Evolutionary conservation across 495 filamentous ascomycete species (phyloP).

Genomic region (Eremomyces bilateralis): DNA sequence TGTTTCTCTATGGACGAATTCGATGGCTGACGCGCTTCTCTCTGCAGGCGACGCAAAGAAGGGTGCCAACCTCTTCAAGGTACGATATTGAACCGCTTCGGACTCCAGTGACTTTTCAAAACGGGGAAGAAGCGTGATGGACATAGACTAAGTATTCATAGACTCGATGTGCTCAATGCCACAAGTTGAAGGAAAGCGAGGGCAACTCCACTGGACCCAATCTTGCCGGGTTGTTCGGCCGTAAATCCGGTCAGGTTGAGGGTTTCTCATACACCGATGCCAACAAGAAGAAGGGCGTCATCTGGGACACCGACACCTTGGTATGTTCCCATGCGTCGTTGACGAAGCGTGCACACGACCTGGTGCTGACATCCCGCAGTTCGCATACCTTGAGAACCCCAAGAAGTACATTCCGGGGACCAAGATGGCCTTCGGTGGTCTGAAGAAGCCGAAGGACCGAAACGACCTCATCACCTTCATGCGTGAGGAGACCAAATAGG

Average conservation of each 20-base stretch:
- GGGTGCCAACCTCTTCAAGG: conserved; percentile 97
- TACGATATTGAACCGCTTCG: no score
- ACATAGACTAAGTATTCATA: conserved; percentile 10
- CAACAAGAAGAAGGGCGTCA: conserved; percentile 91
- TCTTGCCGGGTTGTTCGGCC: conserved; percentile 92
- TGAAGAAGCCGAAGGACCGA: conserved; percentile 99
- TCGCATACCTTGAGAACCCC: conserved; percentile 76
- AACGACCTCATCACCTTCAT: conserved; percentile 81
- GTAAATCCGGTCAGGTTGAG: conserved; percentile 73
- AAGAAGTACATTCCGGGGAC: conserved; percentile 97
- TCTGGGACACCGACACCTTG: conserved; percentile 71
- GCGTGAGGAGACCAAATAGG: conserved; percentile 21
- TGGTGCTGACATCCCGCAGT: conserved; percentile 23
- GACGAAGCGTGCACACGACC: neutral
- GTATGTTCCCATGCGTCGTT: conserved; percentile 28
- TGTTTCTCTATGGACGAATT: no score
- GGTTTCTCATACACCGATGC: conserved; percentile 97
- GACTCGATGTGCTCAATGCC: conserved; percentile 97
- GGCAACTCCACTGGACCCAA: conserved; percentile 96
- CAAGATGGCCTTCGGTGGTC: conserved; percentile 99
- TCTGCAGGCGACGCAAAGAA: conserved; percentile 73
- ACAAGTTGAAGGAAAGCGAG: conserved; percentile 71
- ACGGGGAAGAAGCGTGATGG: no score
- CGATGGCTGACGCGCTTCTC: no score
- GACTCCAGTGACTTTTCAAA: no score